A percentile compares a stretch with the other conserved stretches of the same genome.
Evolutionary conservation across 2,329 filamentous ascomycete genomes (phyloP).

Genomic region (Colletotrichum gloeosporioides): DNA sequence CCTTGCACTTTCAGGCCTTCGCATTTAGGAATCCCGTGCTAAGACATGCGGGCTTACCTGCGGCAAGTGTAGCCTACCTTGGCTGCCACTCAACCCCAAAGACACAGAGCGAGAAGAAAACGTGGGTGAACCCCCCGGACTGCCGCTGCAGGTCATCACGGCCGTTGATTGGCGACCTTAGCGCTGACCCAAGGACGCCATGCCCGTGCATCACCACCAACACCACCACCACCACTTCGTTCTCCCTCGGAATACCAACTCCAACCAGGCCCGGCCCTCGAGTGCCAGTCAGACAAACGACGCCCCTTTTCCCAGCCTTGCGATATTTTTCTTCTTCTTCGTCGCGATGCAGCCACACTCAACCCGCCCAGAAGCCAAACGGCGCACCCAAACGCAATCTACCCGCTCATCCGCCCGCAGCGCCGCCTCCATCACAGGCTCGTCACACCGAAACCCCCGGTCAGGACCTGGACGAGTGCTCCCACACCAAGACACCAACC

Average conservation of each 20-base stretch:
- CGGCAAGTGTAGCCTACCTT: background rate
- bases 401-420: background rate
- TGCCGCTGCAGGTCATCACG: background rate
- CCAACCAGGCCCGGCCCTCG: background rate
- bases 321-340: background rate
- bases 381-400: background rate
- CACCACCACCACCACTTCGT: background rate
- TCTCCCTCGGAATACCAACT: background rate
- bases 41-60: background rate
- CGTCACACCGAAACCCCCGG: conserved; percentile 14
- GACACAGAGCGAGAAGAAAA: background rate
- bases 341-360: background rate
- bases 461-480: background rate
- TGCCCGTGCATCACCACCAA: background rate
- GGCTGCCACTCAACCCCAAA: background rate
- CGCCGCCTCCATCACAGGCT: conserved; percentile 1
- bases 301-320: conserved; percentile 2
- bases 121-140: background rate
- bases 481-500: conserved; percentile 4
- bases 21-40: background rate
- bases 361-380: background rate
- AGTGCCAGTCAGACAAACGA: background rate
- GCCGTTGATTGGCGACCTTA: conserved; percentile 5
- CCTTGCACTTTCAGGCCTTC: background rate
- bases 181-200: background rate